phyloP scores from a whole-genome alignment of 805 yeast species.

The Gaillardinia entomophila region DNA sequence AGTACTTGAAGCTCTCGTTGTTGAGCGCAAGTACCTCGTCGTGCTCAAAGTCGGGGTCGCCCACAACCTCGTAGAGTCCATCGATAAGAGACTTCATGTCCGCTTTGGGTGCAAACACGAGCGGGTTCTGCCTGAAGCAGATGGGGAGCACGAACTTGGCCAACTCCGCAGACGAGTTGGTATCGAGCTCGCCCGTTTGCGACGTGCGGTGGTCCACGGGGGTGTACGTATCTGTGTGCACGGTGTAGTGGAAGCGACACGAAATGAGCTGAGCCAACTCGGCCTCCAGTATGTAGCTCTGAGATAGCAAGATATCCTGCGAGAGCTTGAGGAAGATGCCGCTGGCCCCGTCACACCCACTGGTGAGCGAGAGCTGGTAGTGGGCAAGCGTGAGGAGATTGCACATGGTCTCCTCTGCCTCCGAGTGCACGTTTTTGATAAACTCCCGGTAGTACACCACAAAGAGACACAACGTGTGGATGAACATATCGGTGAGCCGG shows the following conservation, averaged over 20 bases:
- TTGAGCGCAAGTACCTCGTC: slow-evolving; percentile 43
- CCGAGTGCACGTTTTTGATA: slow-evolving; percentile 1
- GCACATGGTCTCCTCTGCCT: slow-evolving; percentile 21
- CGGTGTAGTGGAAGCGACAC: slow-evolving; percentile 68
- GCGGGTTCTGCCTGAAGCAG: slow-evolving; percentile 53
- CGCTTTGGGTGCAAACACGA: slow-evolving; percentile 53
- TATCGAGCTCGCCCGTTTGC: slow-evolving; percentile 20
- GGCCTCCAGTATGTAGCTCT: slow-evolving; percentile 43
- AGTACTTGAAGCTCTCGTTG: slow-evolving; percentile 37
- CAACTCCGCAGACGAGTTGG: slow-evolving; percentile 26
- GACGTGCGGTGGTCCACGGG: slow-evolving; percentile 61
- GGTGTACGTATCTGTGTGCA: slow-evolving; percentile 52
- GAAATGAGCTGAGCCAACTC: slow-evolving; percentile 73
- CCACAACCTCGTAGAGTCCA: slow-evolving; percentile 61
- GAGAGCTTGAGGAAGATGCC: slow-evolving; percentile 60
- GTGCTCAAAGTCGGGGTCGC: slow-evolving; percentile 48
- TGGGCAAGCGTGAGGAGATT: slow-evolving; percentile 61
- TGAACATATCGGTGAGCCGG: slow-evolving; percentile 40
- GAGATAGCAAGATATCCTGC: slow-evolving; percentile 42
- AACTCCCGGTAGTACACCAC: slow-evolving; percentile 28
- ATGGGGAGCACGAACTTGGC: slow-evolving; percentile 49
- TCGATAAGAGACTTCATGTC: slow-evolving; percentile 75
- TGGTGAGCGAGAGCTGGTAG: slow-evolving; percentile 62
- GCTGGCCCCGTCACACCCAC: slow-evolving; percentile 60
- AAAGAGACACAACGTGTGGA: slow-evolving; percentile 31